Evolutionary conservation across 2,329 filamentous ascomycete genomes (phyloP).

Genomic region (Zarea fungicola): DNA sequence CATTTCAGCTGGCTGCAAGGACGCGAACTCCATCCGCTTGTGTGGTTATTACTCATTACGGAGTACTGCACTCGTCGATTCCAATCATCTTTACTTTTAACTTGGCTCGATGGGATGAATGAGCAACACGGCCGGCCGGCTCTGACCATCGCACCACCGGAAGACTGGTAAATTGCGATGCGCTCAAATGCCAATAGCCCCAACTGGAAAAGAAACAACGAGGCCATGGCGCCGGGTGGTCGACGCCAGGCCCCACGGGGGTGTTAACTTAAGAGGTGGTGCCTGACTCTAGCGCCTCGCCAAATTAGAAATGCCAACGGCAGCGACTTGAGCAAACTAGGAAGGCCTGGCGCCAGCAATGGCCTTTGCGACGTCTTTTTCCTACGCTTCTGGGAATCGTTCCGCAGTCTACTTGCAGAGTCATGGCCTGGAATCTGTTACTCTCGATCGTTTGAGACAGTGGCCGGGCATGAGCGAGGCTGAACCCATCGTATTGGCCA

Average conservation of each 20-base stretch:
- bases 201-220: neutral
- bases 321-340: neutral
- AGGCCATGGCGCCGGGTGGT: neutral
- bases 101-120: no score
- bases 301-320: conserved; percentile 1
- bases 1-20: no score
- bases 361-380: neutral
- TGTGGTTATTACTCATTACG: no score
- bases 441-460: neutral
- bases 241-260: neutral
- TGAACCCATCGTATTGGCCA: no score
- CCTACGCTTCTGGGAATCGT: neutral
- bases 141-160: neutral
- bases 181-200: neutral
- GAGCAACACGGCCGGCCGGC: no score
- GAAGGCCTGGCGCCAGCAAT: neutral
- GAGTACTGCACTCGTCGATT: no score
- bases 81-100: no score
- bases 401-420: no score
- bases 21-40: no score
- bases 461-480: neutral
- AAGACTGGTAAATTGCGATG: conserved; percentile 1
- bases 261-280: neutral
- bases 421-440: no score
- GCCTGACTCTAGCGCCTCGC: neutral